Base-by-base conservation (phyloP, 495 filamentous ascomycete genomes). In the Hypoxylon fuscum region DNA sequence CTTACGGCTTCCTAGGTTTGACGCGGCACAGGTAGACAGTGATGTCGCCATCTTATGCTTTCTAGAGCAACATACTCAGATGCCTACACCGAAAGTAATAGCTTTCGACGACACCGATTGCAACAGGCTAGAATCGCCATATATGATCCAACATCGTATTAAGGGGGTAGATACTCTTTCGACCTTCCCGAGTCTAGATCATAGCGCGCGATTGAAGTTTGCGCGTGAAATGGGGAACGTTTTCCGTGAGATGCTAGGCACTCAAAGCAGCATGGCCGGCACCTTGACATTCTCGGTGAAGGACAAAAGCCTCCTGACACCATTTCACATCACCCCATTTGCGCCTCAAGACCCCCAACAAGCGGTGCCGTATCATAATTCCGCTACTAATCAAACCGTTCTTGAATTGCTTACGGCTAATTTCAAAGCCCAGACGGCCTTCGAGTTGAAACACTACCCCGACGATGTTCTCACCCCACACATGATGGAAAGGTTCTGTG, bases 1-100 rank as follows among this genome's bases (percentile, higher is more conserved):
- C 21, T 12, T 59, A 35, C 46, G 46, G 5, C 3, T 59, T 31
- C 55, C 55, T 5, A 18, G 29, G 5, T 14, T 3, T 9, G 9
- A 51, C 3, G 2, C 3, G 9, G 27, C 21, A n/a, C 37, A 15
- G 1, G 12, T 59, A 21, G 35, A 45, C 6, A 25, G 74, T 57
- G 81, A 85, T 59, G 82, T 83, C 9, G 77, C 81, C 9, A 82
- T 77, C 2, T 64, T 83, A 21, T 55, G 65, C 3, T 83, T 72
- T 61, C 46, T 85, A 5, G 60, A 59, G n/a, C 44, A 54, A 4
- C 60, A 70, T 35, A 80, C 82, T n/a, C 55, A 45, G 1, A 68
- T 84, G 2, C 82, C 80, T 1, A 71, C 81, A 7, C 76, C 83
- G 2, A 53, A 62, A n/a, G 69, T 83, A 20, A 52, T 79, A 25